Base-by-base conservation (phyloP, 2,329 filamentous ascomycete genomes). In the Pseudonectria foliicola region DNA sequence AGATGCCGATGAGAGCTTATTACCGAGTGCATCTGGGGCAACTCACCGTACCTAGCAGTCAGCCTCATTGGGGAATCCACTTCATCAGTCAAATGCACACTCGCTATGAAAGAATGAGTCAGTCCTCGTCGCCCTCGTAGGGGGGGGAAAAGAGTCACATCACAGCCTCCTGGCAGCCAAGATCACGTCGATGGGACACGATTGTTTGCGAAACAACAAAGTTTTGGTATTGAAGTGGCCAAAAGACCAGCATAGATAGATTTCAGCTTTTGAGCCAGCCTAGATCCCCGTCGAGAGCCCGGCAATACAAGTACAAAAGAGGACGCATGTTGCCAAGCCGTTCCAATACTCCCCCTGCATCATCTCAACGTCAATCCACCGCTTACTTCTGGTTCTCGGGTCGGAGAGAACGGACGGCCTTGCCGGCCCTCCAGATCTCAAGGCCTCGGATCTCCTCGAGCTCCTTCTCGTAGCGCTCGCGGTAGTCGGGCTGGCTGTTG, bases 401-500 rank as follows among this genome's bases (percentile, higher is more conserved):
- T 61, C 85, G 84, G 61, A 92, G 83, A 59, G 78, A 73, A 54
- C 79, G 84, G 58, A 98, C 92, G 56, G 92, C 86, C 82, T 95
- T 96, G 67, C 92, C 92, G 49, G 92, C 92, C 61, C 85, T 80
- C 92, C 92, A 98, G 80, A 98, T 98, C 80, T 98, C 92, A 60
- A 98, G 73, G 61, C 88, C 78, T 59, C 90, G 85, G 73, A 98
- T 96, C 75, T 96, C 92, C 73, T 95, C 75, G 81, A 98, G 85
- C 84, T 98, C 92, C 61, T 86, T 79, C 80, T 95, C 88, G 69
- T 89, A 98, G 71, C 85, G 88, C 76, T 95, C 75, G 57, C 92
- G 84, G 82, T 98, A 98, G 71, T 98, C 88, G 54, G 78, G 71
- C 70, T 93, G 87, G 63, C 84, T 77, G 78, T 96, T 96, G 80